Conservation (phyloP, 2,329 filamentous ascomycete genomes). For the Apiospora kogelbergensis region DNA sequence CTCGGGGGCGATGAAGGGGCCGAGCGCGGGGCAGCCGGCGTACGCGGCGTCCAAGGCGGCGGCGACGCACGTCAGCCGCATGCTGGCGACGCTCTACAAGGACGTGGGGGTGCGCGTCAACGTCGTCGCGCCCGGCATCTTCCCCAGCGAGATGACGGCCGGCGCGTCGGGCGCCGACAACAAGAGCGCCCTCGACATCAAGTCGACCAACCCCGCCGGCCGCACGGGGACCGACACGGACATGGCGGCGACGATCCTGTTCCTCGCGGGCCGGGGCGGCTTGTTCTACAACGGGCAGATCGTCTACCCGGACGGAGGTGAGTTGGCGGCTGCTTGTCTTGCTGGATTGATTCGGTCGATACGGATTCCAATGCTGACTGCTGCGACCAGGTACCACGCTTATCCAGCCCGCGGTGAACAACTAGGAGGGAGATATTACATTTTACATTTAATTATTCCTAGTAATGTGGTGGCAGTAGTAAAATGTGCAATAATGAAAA, state of each 20-base stretch:
- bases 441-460: too few species aligned
- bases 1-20: conserved; percentile 51
- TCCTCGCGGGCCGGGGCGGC: conserved; percentile 50
- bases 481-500: too few species aligned
- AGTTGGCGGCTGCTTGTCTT: not conserved
- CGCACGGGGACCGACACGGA: conserved; percentile 44
- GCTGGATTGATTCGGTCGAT: not conserved
- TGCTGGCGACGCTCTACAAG: conserved; percentile 44
- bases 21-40: conserved; percentile 49
- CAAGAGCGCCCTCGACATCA: conserved; percentile 42
- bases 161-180: conserved; percentile 44
- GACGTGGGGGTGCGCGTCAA: conserved; percentile 57
- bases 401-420: not conserved
- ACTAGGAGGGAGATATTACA: not conserved
- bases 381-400: not conserved
- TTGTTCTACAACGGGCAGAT: conserved; percentile 54
- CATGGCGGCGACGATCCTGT: conserved; percentile 50
- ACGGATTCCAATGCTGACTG: not conserved
- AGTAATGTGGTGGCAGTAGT: too few species aligned
- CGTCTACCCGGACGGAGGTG: conserved; percentile 48
- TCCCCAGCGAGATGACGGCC: conserved; percentile 45
- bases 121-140: conserved; percentile 53
- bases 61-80: conserved; percentile 43
- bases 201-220: conserved; percentile 43
- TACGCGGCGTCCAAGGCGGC: conserved; percentile 51